Base-by-base conservation (phyloP, 192 early-diverging fungal species). In the Entophlyctis luteolus region DNA sequence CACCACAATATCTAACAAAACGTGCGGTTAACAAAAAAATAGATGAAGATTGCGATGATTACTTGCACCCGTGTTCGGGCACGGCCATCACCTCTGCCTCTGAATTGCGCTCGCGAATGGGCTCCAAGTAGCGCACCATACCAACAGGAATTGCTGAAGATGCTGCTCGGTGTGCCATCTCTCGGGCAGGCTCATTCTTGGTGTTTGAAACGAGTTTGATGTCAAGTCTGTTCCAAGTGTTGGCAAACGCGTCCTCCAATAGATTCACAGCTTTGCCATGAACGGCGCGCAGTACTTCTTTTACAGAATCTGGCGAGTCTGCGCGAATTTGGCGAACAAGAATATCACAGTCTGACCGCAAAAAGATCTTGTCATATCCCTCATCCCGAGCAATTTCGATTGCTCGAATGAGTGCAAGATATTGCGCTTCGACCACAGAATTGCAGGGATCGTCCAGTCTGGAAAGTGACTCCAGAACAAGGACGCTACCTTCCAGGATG, bases 1-100 rank as follows among this genome's bases (percentile, higher is more conserved):
- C 88, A 33, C 92, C 94, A 65, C 97, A 99, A 76, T 99, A 98
- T 59, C 88, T 89, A 28, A 6, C n/a, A n/a, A n/a, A n/a, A n/a
- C 35, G 20, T 55, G 29, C 39, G 12, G 29, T 45, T n/a, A 32
- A 52, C 20, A 62, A 62, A 14, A 6, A 23, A 54, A 18, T 62
- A 66, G 20, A 23, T 6, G 27, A n/a, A 18, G 20, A 59, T 5
- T 59, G 4, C 50, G 0, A 25, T 8, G 57, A 66, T 50, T 28
- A 78, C 57, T 83, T 82, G 77, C 94, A 96, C 6, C 92, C 90
- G 67, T 94, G 92, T 36, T 78, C 81, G 0, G 92, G 91, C n/a
- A 87, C 79, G 20, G 83, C 86, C 45, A 76, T 84, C 22, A 76
- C 20, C 8, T 39, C 50, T 4, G 50, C 29, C 53, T 59, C 28